phyloP scores from a whole-genome alignment of 257 asterid genomes.

The Agastache rugosa region DNA sequence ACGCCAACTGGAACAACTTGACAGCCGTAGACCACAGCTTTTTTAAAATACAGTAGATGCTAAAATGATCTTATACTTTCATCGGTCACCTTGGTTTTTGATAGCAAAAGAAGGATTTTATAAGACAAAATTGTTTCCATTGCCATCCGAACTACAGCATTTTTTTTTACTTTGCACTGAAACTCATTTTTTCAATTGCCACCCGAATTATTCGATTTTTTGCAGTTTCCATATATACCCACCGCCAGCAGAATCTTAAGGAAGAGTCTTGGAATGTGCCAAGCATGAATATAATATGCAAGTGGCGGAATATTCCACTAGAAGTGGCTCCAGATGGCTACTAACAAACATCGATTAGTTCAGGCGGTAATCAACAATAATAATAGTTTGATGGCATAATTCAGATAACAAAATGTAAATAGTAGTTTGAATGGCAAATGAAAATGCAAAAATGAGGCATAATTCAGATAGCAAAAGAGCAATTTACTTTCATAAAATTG shows the following conservation, averaged over 20 bases:
- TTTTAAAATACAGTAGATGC: background rate
- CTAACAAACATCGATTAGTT: background rate
- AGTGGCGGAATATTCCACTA: background rate
- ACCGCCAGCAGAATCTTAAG: background rate
- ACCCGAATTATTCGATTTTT: conserved; percentile 10
- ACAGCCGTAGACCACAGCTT: conserved; percentile 2
- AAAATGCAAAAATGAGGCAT: background rate
- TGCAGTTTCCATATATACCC: background rate
- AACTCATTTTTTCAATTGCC: background rate
- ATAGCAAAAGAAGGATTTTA: background rate
- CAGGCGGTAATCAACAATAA: background rate
- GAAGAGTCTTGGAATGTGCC: background rate
- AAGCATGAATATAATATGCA: background rate
- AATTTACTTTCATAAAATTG: background rate
- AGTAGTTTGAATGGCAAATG: background rate
- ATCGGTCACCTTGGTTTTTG: background rate
- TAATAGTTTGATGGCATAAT: background rate
- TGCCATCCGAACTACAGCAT: background rate
- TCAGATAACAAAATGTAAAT: background rate
- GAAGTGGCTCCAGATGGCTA: background rate
- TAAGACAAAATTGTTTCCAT: background rate
- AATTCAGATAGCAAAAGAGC: background rate
- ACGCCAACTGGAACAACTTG: conserved; percentile 25
- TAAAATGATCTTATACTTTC: conserved; percentile 7
- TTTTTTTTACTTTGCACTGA: background rate